Evolutionary conservation across 768 basidiomycete species (phyloP).

Genomic region (Xerocomus brunneocitrinus): DNA sequence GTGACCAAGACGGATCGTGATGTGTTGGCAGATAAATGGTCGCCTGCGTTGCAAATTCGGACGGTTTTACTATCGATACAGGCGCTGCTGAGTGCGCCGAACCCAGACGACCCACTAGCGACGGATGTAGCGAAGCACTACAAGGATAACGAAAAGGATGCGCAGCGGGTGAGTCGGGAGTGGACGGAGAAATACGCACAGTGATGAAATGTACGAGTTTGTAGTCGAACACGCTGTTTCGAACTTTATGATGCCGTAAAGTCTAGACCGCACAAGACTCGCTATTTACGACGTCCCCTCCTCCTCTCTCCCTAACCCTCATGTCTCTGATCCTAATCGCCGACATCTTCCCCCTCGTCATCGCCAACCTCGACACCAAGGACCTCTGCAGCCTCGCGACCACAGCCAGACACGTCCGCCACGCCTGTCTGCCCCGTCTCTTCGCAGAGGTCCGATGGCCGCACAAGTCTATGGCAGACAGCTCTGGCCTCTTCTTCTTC

Average conservation of each 20-base stretch:
- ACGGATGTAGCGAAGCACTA: constrained; percentile 97
- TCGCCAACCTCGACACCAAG: constrained; percentile 20
- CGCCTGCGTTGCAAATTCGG: constrained; percentile 96
- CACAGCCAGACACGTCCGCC: constrained; percentile 25
- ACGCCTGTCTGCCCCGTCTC: constrained; percentile 29
- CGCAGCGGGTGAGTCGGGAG: constrained; percentile 86
- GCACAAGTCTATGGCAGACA: constrained; percentile 26
- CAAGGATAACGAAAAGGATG: constrained; percentile 94
- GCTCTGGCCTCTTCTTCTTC: constrained; percentile 25
- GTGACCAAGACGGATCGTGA: constrained; percentile 1
- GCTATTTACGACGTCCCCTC: constrained; percentile 15
- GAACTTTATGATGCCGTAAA: constrained; percentile 10
- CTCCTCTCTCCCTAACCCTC: constrained; percentile 9
- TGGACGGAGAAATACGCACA: constrained; percentile 91
- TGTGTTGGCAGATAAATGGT: constrained; percentile 84
- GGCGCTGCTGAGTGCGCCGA: constrained; percentile 93
- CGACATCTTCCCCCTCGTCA: constrained; percentile 33
- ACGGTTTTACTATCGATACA: constrained; percentile 96
- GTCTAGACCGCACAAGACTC: constrained; percentile 20
- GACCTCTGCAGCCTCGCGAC: constrained; percentile 22
- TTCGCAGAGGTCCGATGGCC: constrained; percentile 33
- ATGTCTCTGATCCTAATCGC: constrained; percentile 34
- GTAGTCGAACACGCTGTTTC: constrained; percentile 5
- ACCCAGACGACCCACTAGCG: constrained; percentile 93
- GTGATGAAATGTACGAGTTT: constrained; percentile 10